Evolutionary conservation across 1,284 basidiomycete genomes (phyloP), one percentile per base, ranked within the genome.

Genomic region (Leucoagaricus sp.): DNA sequence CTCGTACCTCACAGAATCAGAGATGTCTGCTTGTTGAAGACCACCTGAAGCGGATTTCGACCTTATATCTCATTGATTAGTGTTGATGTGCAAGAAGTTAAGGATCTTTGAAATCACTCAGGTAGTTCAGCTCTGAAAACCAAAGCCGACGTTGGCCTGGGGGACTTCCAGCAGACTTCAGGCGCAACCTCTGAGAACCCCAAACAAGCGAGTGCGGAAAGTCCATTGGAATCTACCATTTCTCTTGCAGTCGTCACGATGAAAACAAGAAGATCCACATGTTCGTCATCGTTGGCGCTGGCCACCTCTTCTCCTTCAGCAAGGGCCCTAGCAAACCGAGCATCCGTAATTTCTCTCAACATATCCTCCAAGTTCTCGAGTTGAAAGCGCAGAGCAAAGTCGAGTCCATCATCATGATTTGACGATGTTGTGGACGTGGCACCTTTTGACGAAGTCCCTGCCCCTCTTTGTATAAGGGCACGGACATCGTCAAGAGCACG

Each of bases 311-410:
- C 17, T 4, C n/a, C 19, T 9, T 19, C 48, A 8, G 49, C 28
- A 8, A 57, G 26, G 8, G 4, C 17, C 19, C 55, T 41, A 33
- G 55, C 55, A 21, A 38, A 52, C 4, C 28, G 48, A n/a, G 31
- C 42, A 25, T 57, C 55, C 13, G 42, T 51, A 28, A 57, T 47
- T 9, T 50, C 49, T 26, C 42, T 36, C 26, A 57, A 29, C 49
- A 40, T 57, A 31, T 38, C 49, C 42, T 52, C 49, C 15, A 57
- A 21, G 17, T 47, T 38, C 44, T 53, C 44, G 19, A 53, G 23
- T 28, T 53, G 52, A 38, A 46, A 53, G 2, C 33, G 52, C 21
- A 53, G 17, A 25, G 52, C 52, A 46, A 46, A 47, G 26, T 53
- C 42, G n/a, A n/a, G n/a, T 7, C 33, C 26, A 25, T 53, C 52